Evolutionary conservation across 371 early-diverging fungal genomes (phyloP), one percentile per base, ranked within the genome.

Genomic region (Fennellomyces sp.): DNA sequence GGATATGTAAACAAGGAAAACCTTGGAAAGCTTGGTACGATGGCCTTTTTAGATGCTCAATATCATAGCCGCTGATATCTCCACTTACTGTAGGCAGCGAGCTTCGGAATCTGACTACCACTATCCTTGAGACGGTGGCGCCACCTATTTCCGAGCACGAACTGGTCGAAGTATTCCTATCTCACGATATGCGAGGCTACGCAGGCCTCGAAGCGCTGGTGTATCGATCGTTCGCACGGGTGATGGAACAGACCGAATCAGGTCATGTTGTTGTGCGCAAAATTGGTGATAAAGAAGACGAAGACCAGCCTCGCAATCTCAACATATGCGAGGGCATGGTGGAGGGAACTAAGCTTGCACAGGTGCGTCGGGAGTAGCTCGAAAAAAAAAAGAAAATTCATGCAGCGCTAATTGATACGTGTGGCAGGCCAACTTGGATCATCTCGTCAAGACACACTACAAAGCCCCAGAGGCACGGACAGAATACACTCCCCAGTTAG

Each of bases 141-240:
- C 88, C 88, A 15, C 86, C 88, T 33, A 86, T 88, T 55, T 81
- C 85, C 15, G 87, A 88, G 53, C 87, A 88, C 55, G 88, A 86
- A 58, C 58, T 88, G 11, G 88, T 88, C 1, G 86, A 86, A 62
- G 77, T 88, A 8, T 86, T 82, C 82, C 56, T 88, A 53, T 71
- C 85, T 3, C 86, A 86, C 62, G 84, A 84, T 55, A 85, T 87
- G 83, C 76, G 76, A 6, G 88, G 86, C 1, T 85, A 86, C 60
- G 65, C 68, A 23, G 86, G 85, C 15, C 49, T 88, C 39, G 88
- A 85, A 36, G 69, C 84, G 1, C 60, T 85, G 2, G 86, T 86
- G 6, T 80, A 86, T 70, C 84, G 80, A 36, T 70, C 86, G 2
- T 88, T 88, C 65, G 79, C 83, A 27, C 76, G 83, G 51, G 82